Base-by-base conservation (phyloP, 192 early-diverging fungal species). In the Linnemannia zychae region DNA sequence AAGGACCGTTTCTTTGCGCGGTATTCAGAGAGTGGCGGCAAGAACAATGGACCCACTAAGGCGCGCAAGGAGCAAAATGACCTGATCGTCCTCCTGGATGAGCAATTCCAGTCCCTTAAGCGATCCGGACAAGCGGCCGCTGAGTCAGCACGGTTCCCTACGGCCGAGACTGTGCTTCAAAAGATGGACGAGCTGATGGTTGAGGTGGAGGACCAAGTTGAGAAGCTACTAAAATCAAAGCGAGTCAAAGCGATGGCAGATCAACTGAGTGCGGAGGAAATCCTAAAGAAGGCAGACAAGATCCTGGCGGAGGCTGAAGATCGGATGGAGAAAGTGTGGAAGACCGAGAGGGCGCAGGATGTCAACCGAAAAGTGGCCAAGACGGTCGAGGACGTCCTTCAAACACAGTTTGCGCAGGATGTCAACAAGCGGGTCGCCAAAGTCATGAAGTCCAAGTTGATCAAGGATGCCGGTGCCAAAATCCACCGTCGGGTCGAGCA, bases 201-300 rank as follows among this genome's bases (percentile, higher is more conserved):
- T 15, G 72, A 38, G 22, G 33, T 73, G 17, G 48, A 46, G 46
- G 49, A 73, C 18, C 49, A 72, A 33, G 38, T 72, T n/a, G 71
- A 40, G 36, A 69, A 69, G 12, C 20, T 69, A 2, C 18, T 69
- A 18, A 36, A 69, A 7, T 69, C 67, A 28, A 69, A 69, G 67
- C 67, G 67, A 0, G 67, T 69, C 67, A 3, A 37, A 69, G 38
- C 20, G 2, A 69, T 69, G 20, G 18, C 67, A 7, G 38, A 44
- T 4, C 67, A 18, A 9, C 5, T 69, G 20, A 36, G 9, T 9
- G 67, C 67, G n/a, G 36, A 57, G 0, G 28, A 28, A n/a, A 20
- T 73, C 36, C 31, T 73, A 7, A 33, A 57, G 4, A 34, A 18
- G 48, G 72, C 72, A 4, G 72, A 73, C 22, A 28, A 38, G 22